Evolutionary conservation across 2,329 filamentous ascomycete genomes (phyloP), one percentile per base, ranked within the genome.

Genomic region (Monosporascus sp.): DNA sequence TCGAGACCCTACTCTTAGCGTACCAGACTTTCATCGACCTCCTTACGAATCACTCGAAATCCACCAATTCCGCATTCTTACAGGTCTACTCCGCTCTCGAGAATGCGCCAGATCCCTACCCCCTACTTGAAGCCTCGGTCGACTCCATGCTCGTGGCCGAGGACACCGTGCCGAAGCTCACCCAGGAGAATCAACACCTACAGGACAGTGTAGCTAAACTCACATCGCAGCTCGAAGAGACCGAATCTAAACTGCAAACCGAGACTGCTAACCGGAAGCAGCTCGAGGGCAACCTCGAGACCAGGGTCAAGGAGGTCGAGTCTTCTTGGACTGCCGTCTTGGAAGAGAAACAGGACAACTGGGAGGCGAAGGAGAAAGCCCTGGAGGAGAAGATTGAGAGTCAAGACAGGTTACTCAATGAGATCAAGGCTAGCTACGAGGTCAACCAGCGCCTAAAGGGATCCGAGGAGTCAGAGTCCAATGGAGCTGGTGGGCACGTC

Each of bases 11-110:
- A 16, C 45, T 38, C 37, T 57, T 70, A 93, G 91, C 92, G 49
- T 99, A 99, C 76, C 94, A 99, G 74, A 88, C 87, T 50, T 99
- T 97, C 68, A 97, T 99, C 70, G 94, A 99, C 68, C 85, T 96
- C 54, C 80, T 99, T 56, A 95, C 94, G 20, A 97, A 93, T 70
- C 93, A 97, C 71, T 94, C 91, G 62, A 99, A 99, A 72, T 84
- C 90, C 6, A 90, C 94, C 51, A 95, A 96, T 63, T 92, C 91
- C 17, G 88, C 92, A 7, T 99, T 99, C 67, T 78, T 99, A 57
- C 90, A 96, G 65, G 79, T 94, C 27, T 99, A 99, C 70, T 94
- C 91, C 5, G 89, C 91, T 4, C 78, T 99, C 35, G 96, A 93
- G 51, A 95, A 99, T 75, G 94, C 90, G 1, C 94, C 94, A 17